Evolutionary conservation across 78 protist genomes (phyloP).

Genomic region (Salpingoeca rosetta): DNA sequence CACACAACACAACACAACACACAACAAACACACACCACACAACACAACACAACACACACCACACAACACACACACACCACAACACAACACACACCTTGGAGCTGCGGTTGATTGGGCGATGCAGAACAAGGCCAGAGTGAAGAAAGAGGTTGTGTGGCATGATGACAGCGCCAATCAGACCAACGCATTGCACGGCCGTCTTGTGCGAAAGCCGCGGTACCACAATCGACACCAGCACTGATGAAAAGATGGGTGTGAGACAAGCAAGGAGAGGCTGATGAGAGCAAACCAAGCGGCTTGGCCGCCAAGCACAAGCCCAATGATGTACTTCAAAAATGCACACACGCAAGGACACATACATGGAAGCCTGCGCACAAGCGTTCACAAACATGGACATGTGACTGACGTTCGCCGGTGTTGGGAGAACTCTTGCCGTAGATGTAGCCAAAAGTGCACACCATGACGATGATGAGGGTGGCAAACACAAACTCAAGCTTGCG

Average conservation of each 20-base stretch:
- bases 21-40: background rate
- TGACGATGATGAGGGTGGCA: constrained; percentile 36
- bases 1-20: background rate
- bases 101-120: background rate
- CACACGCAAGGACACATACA: too few relatives aligned
- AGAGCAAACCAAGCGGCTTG: too few relatives aligned
- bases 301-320: too few relatives aligned
- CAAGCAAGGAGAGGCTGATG: too few relatives aligned
- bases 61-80: too few relatives aligned
- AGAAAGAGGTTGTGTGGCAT: constrained; percentile 78
- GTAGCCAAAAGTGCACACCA: constrained; percentile 46
- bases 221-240: too few relatives aligned
- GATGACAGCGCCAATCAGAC: constrained; percentile 66
- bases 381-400: background rate
- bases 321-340: too few relatives aligned
- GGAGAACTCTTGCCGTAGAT: constrained; percentile 33
- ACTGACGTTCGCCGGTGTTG: background rate
- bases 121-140: constrained; percentile 64
- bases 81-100: background rate
- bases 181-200: constrained; percentile 44
- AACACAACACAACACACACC: too few relatives aligned
- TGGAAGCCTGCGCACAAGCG: background rate
- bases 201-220: constrained; percentile 34
- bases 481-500: constrained; percentile 54
- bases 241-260: too few relatives aligned